Evolutionary conservation across 768 basidiomycete species (phyloP).

Genomic region (Lentinula guzmanii): DNA sequence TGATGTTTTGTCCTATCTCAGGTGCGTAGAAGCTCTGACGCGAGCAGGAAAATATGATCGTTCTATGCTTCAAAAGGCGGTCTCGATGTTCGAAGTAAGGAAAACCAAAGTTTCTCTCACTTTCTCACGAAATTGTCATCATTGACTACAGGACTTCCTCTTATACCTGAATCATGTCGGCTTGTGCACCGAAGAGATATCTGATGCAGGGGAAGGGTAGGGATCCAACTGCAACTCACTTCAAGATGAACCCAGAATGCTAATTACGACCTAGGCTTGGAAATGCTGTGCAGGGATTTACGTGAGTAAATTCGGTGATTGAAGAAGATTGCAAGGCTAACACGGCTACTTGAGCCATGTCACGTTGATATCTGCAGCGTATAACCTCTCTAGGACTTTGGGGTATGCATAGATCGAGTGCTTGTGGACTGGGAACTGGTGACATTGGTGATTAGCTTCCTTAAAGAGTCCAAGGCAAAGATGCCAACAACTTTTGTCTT

Average conservation of each 20-base stretch:
- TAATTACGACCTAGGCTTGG: constrained; percentile 46
- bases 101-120: neutral
- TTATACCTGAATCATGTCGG: constrained; percentile 86
- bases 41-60: constrained; percentile 79
- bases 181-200: constrained; percentile 82
- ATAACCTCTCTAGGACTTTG: constrained; percentile 69
- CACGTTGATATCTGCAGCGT: constrained; percentile 79
- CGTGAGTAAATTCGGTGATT: constrained; percentile 39
- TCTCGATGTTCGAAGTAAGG: constrained; percentile 85
- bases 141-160: constrained; percentile 53
- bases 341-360: constrained; percentile 49
- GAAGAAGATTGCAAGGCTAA: neutral
- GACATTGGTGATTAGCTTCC: too few species aligned
- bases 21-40: constrained; percentile 86
- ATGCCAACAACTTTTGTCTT: too few species aligned
- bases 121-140: neutral
- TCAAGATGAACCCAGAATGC: too few species aligned
- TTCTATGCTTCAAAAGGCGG: constrained; percentile 56
- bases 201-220: constrained; percentile 78
- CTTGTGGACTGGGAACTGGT: too few species aligned
- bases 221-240: neutral
- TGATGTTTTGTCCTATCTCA: constrained; percentile 15
- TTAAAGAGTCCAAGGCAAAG: too few species aligned
- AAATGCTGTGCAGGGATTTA: constrained; percentile 88
- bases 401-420: neutral